phyloP scores from a whole-genome alignment of 2,329 filamentous ascomycete genomes.

The Aspergillus oerlinghausenensis region DNA sequence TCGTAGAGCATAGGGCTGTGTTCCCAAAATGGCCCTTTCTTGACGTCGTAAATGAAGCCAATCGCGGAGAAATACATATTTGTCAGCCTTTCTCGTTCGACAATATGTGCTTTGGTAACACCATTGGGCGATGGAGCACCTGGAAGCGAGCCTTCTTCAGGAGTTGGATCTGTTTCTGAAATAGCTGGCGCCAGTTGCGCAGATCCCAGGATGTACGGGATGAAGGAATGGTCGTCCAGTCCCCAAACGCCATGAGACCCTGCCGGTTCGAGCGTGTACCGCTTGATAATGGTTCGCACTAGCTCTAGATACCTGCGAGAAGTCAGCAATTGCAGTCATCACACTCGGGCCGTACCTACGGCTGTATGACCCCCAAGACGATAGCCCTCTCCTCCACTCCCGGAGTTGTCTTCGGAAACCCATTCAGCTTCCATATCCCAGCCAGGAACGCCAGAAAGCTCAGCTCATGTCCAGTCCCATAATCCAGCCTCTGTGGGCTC shows the following conservation, averaged over 20 bases:
- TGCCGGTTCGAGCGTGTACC: conserved; percentile 89
- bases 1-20: conserved; percentile 94
- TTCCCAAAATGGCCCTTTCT: conserved; percentile 93
- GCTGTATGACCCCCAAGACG: conserved; percentile 76
- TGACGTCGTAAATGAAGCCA: conserved; percentile 96
- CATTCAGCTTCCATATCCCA: conserved; percentile 83
- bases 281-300: conserved; percentile 76
- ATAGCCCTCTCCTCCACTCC: conserved; percentile 69
- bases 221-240: conserved; percentile 92
- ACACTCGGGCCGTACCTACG: conserved; percentile 50
- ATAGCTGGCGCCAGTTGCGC: conserved; percentile 82
- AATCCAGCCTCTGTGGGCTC: conserved; percentile 83
- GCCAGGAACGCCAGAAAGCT: conserved; percentile 91
- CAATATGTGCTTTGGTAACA: conserved; percentile 60
- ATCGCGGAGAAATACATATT: conserved; percentile 96
- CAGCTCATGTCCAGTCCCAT: conserved; percentile 92
- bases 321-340: neutral
- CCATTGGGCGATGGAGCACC: conserved; percentile 67
- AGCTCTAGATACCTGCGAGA: conserved; percentile 67
- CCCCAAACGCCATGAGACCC: conserved; percentile 98
- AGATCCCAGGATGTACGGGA: conserved; percentile 92
- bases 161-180: conserved; percentile 57
- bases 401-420: conserved; percentile 57
- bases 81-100: conserved; percentile 59
- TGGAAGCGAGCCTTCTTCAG: conserved; percentile 71